Evolutionary conservation across 2,329 filamentous ascomycete species (phyloP).

Genomic region (Aureobasidium namibiae): DNA sequence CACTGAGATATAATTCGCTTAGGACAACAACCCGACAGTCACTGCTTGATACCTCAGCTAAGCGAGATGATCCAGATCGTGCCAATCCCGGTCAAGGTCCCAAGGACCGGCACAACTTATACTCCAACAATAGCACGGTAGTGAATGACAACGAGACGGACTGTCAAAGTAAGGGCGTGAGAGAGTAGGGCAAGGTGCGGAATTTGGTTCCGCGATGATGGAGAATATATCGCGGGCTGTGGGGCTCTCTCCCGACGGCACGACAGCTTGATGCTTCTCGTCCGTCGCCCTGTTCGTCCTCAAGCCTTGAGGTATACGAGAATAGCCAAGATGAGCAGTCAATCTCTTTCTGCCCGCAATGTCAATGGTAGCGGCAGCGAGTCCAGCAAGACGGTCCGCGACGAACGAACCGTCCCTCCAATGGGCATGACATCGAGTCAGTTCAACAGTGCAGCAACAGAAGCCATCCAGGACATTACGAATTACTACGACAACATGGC

Average conservation of each 20-base stretch:
- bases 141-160: too few species aligned
- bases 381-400: not conserved
- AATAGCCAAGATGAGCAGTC: not conserved
- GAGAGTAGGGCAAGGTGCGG: not conserved
- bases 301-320: not conserved
- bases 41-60: too few species aligned
- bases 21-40: too few species aligned
- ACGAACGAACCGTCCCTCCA: conserved; percentile 24
- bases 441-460: conserved; percentile 68
- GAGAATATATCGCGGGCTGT: not conserved
- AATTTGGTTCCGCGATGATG: not conserved
- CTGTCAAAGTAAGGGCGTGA: not conserved
- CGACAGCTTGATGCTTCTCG: not conserved
- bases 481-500: conserved; percentile 73
- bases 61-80: too few species aligned
- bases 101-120: too few species aligned
- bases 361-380: not conserved
- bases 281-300: not conserved
- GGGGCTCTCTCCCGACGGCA: not conserved
- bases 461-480: conserved; percentile 76
- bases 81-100: too few species aligned
- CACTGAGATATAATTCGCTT: too few species aligned
- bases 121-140: too few species aligned
- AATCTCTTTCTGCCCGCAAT: not conserved
- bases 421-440: conserved; percentile 66